Evolutionary conservation across 495 filamentous ascomycete species (phyloP).

Genomic region (Tuber indicum): DNA sequence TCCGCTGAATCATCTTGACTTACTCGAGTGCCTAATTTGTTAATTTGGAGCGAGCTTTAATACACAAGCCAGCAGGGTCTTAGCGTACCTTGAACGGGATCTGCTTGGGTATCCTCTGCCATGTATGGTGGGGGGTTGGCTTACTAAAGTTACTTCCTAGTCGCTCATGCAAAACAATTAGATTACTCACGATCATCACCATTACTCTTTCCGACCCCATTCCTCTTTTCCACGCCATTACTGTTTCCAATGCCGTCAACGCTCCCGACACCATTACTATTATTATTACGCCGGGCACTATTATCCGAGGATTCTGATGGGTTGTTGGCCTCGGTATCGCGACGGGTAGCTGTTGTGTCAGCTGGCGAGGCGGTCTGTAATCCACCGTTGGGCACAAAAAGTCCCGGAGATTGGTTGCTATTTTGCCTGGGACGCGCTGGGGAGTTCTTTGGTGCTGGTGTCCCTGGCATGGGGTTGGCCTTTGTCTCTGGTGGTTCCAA

Average conservation of each 20-base stretch:
- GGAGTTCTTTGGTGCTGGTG: neutral
- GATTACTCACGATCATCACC: neutral
- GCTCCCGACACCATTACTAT: neutral
- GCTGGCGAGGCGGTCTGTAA: neutral
- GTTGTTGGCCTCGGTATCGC: neutral
- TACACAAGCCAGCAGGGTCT: neutral
- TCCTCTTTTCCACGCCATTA: neutral
- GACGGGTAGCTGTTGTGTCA: neutral
- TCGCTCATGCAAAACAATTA: neutral
- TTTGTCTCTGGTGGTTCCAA: neutral
- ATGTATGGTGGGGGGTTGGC: neutral
- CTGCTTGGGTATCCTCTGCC: neutral
- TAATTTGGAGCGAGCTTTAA: neutral
- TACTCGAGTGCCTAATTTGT: neutral
- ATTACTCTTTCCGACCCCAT: neutral
- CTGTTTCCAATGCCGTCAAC: neutral
- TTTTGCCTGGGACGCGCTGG: neutral
- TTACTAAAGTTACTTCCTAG: neutral
- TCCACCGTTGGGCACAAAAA: neutral
- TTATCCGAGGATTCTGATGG: neutral
- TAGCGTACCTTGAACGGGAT: neutral
- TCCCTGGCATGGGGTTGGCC: neutral
- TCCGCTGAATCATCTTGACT: neutral
- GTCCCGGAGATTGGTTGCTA: neutral
- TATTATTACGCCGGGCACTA: neutral